These are phyloP conservation scores for Apophysomyces trapeziformis DNA, from an alignment of 371 early-diverging fungal species.

Conservation along the genomic window DNA sequence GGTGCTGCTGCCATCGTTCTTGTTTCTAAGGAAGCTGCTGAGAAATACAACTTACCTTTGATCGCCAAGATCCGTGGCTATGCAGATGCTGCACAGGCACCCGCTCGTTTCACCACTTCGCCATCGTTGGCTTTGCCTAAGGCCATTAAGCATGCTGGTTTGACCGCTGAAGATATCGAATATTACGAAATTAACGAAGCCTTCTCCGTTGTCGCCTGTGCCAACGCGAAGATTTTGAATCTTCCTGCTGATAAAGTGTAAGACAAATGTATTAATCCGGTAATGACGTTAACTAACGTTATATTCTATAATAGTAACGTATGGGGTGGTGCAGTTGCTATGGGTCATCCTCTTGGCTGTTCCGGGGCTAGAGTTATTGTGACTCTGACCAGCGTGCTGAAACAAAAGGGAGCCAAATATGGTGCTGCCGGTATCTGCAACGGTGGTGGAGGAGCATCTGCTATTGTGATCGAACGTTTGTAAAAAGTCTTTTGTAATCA, in stretches of 20 bases:
- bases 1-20: constrained; percentile 95
- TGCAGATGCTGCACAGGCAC: constrained; percentile 81
- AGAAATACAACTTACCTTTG: constrained; percentile 73
- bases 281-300: neutral
- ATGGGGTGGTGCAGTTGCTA: constrained; percentile 96
- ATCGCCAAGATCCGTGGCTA: constrained; percentile 76
- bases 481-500: constrained; percentile 19
- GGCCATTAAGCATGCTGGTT: constrained; percentile 83
- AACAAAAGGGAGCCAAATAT: constrained; percentile 69
- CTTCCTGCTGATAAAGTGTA: constrained; percentile 74
- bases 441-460: constrained; percentile 95
- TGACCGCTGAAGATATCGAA: constrained; percentile 70
- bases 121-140: constrained; percentile 93
- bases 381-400: constrained; percentile 81
- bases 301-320: constrained; percentile 62
- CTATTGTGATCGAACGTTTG: constrained; percentile 84
- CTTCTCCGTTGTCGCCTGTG: constrained; percentile 94
- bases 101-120: constrained; percentile 91
- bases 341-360: constrained; percentile 98
- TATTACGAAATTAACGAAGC: constrained; percentile 98
- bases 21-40: constrained; percentile 78
- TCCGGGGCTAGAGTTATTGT: constrained; percentile 94
- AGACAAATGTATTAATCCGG: constrained; percentile 14
- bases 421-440: constrained; percentile 96
- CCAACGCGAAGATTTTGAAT: constrained; percentile 83